phyloP scores from a whole-genome alignment of 169 alveolate genomes.

The Plasmodium relictum region DNA sequence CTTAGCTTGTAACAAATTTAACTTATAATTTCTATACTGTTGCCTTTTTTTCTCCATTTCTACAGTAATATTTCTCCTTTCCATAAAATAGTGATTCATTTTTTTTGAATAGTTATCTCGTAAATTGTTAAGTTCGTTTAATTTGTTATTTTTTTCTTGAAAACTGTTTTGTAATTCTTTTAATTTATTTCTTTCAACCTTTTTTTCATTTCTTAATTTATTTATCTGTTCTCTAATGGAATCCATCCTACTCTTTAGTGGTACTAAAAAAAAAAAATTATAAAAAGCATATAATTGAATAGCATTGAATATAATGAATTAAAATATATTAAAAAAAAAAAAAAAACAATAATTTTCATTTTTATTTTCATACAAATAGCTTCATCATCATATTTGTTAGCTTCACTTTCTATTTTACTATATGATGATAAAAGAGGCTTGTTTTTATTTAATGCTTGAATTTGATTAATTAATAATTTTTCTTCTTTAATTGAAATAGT shows the following conservation, averaged over 20 bases:
- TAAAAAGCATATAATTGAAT: neutral
- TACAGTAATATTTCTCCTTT: conserved; percentile 57
- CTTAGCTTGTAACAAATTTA: conserved; percentile 52
- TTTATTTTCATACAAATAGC: conserved; percentile 23
- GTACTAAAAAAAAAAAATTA: conserved; percentile 6
- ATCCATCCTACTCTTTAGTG: conserved; percentile 58
- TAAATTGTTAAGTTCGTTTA: conserved; percentile 52
- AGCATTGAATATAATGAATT: neutral
- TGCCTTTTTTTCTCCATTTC: conserved; percentile 73
- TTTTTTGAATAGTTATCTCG: conserved; percentile 69
- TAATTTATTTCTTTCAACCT: conserved; percentile 45
- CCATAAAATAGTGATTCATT: conserved; percentile 73
- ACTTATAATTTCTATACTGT: conserved; percentile 51
- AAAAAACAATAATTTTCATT: neutral
- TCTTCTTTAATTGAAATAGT: conserved; percentile 86
- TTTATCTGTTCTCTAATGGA: conserved; percentile 56
- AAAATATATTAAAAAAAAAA: neutral
- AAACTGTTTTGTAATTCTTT: conserved; percentile 72
- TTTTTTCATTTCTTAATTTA: conserved; percentile 59
- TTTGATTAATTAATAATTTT: conserved; percentile 82
- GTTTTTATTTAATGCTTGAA: conserved; percentile 82
- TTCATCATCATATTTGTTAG: conserved; percentile 77
- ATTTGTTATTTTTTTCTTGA: conserved; percentile 67
- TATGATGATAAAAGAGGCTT: conserved; percentile 80
- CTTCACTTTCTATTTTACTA: conserved; percentile 80